These are phyloP conservation scores for Saturnispora sanitii DNA, from an alignment of 805 yeast genomes.

Conservation along the genomic window DNA sequence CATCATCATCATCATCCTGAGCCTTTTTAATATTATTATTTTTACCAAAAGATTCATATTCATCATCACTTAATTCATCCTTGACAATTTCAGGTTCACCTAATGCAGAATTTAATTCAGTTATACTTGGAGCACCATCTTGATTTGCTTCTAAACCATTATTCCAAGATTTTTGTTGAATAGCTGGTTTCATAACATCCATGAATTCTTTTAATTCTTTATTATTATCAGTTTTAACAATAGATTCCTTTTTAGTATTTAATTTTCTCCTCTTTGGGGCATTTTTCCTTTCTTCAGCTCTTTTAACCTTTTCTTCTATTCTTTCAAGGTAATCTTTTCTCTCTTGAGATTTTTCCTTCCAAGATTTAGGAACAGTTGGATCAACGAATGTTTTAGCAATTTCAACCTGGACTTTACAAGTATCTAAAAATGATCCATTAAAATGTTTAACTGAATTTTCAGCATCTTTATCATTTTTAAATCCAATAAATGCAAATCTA, in stretches of 20 bases:
- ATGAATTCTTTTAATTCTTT: slow-evolving; percentile 70
- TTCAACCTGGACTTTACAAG: slow-evolving; percentile 68
- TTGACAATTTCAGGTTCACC: slow-evolving; percentile 15
- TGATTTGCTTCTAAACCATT: slow-evolving; percentile 45
- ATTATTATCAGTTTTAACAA: slow-evolving; percentile 48
- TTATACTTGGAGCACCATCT: slow-evolving; percentile 36
- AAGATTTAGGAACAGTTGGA: slow-evolving; percentile 64
- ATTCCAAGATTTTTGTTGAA: slow-evolving; percentile 66
- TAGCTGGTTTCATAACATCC: slow-evolving; percentile 71
- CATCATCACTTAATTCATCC: slow-evolving; percentile 38
- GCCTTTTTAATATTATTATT: too few species aligned
- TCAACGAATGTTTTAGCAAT: slow-evolving; percentile 82
- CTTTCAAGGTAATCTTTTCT: slow-evolving; percentile 43
- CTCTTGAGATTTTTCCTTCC: slow-evolving; percentile 39
- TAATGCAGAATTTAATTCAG: slow-evolving; percentile 36
- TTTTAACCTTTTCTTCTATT: slow-evolving; percentile 40
- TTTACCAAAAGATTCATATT: slow-evolving; percentile 37
- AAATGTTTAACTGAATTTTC: slow-evolving; percentile 66
- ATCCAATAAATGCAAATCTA: slow-evolving; percentile 90
- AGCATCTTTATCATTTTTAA: slow-evolving; percentile 64
- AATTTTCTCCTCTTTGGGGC: slow-evolving; percentile 29
- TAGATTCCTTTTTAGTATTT: slow-evolving; percentile 35
- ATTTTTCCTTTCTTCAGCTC: slow-evolving; percentile 37
- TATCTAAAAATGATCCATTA: slow-evolving; percentile 71
- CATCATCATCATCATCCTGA: slow-evolving; percentile 28